phyloP scores from a whole-genome alignment of 179 eudicot genomes.

The Monotropa hypopitys region DNA sequence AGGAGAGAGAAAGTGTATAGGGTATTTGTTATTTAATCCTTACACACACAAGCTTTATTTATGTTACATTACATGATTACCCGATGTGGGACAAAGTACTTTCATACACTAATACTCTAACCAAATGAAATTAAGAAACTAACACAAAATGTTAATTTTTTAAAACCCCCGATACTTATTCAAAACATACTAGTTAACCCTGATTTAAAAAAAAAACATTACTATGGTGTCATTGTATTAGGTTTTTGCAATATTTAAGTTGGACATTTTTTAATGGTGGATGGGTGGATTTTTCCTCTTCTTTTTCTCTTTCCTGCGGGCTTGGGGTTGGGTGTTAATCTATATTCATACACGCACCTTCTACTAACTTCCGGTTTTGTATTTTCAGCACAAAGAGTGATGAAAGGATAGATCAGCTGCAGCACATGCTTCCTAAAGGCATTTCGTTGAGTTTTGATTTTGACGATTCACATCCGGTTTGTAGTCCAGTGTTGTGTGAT shows the following conservation, averaged over 20 bases:
- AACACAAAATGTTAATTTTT: too few species aligned
- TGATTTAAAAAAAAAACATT: too few species aligned
- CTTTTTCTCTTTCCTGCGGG: neutral
- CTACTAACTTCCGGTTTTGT: slow-evolving; percentile 8
- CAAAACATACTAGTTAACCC: too few species aligned
- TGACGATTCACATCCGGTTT: slow-evolving; percentile 93
- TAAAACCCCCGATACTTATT: too few species aligned
- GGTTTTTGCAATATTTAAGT: neutral
- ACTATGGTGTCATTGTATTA: neutral
- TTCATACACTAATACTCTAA: too few species aligned
- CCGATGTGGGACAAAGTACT: too few species aligned
- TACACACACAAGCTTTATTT: too few species aligned
- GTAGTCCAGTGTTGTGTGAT: slow-evolving; percentile 3
- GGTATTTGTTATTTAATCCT: too few species aligned
- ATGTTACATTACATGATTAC: too few species aligned
- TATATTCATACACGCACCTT: neutral
- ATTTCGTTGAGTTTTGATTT: slow-evolving; percentile 86
- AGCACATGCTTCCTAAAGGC: slow-evolving; percentile 64
- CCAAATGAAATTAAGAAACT: too few species aligned
- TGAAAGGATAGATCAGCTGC: slow-evolving; percentile 41
- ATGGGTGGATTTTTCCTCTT: neutral
- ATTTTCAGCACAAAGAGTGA: slow-evolving; percentile 49
- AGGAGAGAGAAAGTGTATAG: too few species aligned
- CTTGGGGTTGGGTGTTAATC: neutral
- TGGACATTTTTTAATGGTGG: neutral